Evolutionary conservation across 2,329 filamentous ascomycete genomes (phyloP), one percentile per base, ranked within the genome.

Genomic region (Thielaviopsis populi): DNA sequence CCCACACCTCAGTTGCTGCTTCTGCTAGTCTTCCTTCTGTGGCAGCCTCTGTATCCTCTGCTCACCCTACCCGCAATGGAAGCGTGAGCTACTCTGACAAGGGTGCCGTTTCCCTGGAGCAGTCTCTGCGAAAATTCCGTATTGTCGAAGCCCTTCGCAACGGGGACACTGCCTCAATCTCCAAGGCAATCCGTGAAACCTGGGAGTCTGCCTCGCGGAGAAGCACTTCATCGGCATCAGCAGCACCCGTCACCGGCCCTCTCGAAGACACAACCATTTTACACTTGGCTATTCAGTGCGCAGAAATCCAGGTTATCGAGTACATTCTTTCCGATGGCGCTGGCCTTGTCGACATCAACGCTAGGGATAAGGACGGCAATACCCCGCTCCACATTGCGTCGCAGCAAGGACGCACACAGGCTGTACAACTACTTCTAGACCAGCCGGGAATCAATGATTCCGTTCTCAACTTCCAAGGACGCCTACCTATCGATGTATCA

Each of bases 231-330:
- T 80, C 82, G 68, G 68, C 81, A 68, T 74, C 77, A 66, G 72
- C 76, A 67, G 69, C 73, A 67, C 70, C 74, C 66, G 69, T 73
- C 68, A 74, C 73, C 68, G 70, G 78, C 64, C 65, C 65, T 41
- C 73, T 91, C 33, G 87, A 91, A 66, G 91, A 95, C 63, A 96
- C 91, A 0, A 94, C 89, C 1, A 87, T 97, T 50, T 79, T 99
- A 43, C 92, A 99, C 73, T 79, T 99, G 48, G 91, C 94, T 30
- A 90, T 97, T 54, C 94, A 99, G 75, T 97, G 92, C 74, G 92
- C 94, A 60, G 94, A 97, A 73, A 82, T 87, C 59, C 86, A 89
- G 22, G 91, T 99, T 33, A 88, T 99, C 63, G 91, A 99, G 73
- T 96, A 92, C 70, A 87, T 97, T n/a, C 76, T 99, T 53, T 91